Evolutionary conservation across 2,329 filamentous ascomycete species (phyloP).

Genomic region (Sphaerulina vaccinii): DNA sequence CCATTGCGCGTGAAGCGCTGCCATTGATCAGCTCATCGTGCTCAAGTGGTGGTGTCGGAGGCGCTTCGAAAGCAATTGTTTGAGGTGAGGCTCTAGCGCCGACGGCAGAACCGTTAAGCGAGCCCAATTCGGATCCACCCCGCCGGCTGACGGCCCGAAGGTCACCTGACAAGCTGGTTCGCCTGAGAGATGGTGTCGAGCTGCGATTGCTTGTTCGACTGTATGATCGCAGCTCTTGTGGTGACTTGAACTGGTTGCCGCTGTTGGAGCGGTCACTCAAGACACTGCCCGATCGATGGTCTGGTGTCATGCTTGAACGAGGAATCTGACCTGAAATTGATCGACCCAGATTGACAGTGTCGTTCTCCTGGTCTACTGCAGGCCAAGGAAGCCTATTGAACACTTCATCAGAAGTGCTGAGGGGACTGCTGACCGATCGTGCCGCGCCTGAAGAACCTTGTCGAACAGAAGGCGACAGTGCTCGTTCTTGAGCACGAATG

Average conservation of each 20-base stretch:
- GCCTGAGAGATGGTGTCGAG: conserved; percentile 68
- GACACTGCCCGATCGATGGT: conserved; percentile 42
- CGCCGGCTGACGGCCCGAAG: conserved; percentile 64
- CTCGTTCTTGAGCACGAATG: conserved; percentile 37
- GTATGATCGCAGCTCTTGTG: conserved; percentile 57
- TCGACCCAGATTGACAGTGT: conserved; percentile 45
- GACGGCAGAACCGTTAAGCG: conserved; percentile 40
- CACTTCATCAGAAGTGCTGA: conserved; percentile 35
- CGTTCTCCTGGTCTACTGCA: conserved; percentile 48
- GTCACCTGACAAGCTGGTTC: conserved; percentile 72
- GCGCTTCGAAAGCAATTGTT: conserved; percentile 43
- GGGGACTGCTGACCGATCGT: conserved; percentile 29
- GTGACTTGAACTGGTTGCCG: conserved; percentile 41
- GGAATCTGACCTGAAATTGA: conserved; percentile 31
- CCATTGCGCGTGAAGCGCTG: conserved; percentile 77
- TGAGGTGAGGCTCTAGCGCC: conserved; percentile 37
- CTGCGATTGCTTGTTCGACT: conserved; percentile 59
- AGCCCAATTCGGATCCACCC: conserved; percentile 41
- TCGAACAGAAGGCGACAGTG: conserved; percentile 20
- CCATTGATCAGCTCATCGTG: conserved; percentile 80
- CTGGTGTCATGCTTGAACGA: conserved; percentile 25
- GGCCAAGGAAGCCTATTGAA: conserved; percentile 40
- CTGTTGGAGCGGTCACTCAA: conserved; percentile 48
- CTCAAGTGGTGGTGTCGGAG: conserved; percentile 53
- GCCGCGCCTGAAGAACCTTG: conserved; percentile 3